Evolutionary conservation across 1,139 yeast genomes (phyloP).

Genomic region (Blastobotrys capitulatus): DNA sequence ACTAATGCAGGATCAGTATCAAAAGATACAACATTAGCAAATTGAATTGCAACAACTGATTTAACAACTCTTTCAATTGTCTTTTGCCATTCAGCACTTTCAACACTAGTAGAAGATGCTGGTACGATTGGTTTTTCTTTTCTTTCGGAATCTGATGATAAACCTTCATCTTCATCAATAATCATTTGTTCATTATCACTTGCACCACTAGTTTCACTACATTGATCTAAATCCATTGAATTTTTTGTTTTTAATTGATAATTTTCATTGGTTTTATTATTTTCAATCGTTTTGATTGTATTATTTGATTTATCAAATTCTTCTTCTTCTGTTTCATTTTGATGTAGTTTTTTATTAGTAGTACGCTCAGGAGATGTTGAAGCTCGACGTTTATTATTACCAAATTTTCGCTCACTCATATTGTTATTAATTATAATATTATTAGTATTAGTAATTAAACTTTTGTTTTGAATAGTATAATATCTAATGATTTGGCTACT

Average conservation of each 20-base stretch:
- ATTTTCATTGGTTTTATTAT: background rate
- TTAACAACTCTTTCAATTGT: conserved; percentile 80
- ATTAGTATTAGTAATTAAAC: background rate
- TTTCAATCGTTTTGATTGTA: background rate
- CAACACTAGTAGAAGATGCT: conserved; percentile 11
- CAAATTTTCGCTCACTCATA: conserved; percentile 8
- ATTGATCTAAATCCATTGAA: conserved; percentile 14
- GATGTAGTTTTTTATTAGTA: background rate
- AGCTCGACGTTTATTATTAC: conserved; percentile 15
- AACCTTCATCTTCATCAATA: too few species aligned
- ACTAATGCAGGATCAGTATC: conserved; percentile 81
- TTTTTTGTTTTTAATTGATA: conserved; percentile 3
- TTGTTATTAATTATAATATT: background rate
- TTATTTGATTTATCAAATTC: background rate
- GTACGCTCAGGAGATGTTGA: conserved; percentile 14
- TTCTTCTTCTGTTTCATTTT: background rate
- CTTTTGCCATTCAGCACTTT: conserved; percentile 57
- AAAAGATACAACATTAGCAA: conserved; percentile 78
- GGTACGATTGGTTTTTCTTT: conserved; percentile 4
- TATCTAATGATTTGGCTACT: background rate
- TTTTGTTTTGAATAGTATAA: too few species aligned
- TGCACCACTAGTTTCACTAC: background rate
- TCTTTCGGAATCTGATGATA: conserved; percentile 1
- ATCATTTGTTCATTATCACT: conserved; percentile 3
- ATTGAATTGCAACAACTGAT: conserved; percentile 85